Conservation (phyloP, 2,329 filamentous ascomycete species). For the Beauveria sp. region DNA sequence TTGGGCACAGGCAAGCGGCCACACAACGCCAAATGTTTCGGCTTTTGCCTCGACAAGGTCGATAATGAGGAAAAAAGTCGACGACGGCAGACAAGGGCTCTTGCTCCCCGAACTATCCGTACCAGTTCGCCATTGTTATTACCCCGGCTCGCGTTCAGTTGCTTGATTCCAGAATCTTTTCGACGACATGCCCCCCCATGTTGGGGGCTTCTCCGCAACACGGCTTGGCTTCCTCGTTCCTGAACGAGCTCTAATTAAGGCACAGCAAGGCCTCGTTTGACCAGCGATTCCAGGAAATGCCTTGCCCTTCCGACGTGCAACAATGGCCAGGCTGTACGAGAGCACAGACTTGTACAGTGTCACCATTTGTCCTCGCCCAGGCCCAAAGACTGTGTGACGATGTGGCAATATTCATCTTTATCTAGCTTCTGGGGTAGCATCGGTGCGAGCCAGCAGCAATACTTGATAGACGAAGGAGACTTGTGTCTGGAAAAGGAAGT, state of each 20-base stretch:
- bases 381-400: background rate
- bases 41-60: background rate
- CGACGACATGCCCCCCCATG: background rate
- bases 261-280: background rate
- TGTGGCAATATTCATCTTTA: background rate
- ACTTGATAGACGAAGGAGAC: background rate
- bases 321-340: background rate
- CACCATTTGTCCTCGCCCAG: no score
- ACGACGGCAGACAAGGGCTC: background rate
- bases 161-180: background rate
- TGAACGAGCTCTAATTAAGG: background rate
- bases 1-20: constrained; percentile 1
- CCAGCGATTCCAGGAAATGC: background rate
- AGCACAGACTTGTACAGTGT: no score
- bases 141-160: background rate
- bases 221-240: background rate
- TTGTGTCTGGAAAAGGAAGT: background rate
- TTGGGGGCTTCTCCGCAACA: background rate
- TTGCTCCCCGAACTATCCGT: background rate
- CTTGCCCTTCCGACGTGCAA: no score
- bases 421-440: background rate
- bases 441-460: background rate
- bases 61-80: background rate
- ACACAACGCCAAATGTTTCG: background rate
- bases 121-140: no score